Conservation (phyloP, 2,329 filamentous ascomycete genomes). For the Xylariaceae sp. region DNA sequence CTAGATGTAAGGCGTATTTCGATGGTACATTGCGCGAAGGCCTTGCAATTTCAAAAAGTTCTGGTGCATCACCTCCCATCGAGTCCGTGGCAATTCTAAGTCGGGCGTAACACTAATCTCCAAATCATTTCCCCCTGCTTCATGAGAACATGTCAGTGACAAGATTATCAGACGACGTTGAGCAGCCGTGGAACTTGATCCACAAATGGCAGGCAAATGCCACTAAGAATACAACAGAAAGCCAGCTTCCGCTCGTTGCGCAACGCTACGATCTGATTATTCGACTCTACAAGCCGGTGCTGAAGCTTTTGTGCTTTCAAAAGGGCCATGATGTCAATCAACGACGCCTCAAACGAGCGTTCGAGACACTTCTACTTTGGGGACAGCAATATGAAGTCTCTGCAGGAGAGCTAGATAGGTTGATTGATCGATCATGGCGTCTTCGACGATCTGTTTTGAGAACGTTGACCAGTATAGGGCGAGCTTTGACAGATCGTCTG, state of each 20-base stretch:
- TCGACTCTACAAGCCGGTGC: slow-evolving; percentile 3
- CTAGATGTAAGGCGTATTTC: not conserved
- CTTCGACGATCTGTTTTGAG: slow-evolving; percentile 2
- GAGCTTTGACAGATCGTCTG: slow-evolving; percentile 5
- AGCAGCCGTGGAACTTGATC: not conserved
- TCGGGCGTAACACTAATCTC: too few relatives aligned
- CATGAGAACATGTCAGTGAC: not conserved
- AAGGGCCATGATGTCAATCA: not conserved
- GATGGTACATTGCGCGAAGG: too few relatives aligned
- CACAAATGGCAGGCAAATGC: not conserved
- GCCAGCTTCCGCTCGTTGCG: not conserved
- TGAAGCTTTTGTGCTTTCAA: not conserved
- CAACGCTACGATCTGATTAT: slow-evolving; percentile 2
- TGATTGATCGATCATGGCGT: slow-evolving; percentile 7
- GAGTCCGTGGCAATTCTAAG: not conserved
- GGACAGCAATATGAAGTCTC: slow-evolving; percentile 8
- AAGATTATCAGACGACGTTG: not conserved
- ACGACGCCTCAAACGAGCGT: slow-evolving; percentile 8
- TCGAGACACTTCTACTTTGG: slow-evolving; percentile 11
- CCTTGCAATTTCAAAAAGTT: too few relatives aligned
- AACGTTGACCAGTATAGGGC: slow-evolving; percentile 1
- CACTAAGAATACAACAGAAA: not conserved
- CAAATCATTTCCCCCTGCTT: not conserved
- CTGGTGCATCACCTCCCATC: not conserved
- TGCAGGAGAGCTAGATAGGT: not conserved